Evolutionary conservation across 192 early-diverging fungal genomes (phyloP).

Genomic region (Haplosporangium gracile): DNA sequence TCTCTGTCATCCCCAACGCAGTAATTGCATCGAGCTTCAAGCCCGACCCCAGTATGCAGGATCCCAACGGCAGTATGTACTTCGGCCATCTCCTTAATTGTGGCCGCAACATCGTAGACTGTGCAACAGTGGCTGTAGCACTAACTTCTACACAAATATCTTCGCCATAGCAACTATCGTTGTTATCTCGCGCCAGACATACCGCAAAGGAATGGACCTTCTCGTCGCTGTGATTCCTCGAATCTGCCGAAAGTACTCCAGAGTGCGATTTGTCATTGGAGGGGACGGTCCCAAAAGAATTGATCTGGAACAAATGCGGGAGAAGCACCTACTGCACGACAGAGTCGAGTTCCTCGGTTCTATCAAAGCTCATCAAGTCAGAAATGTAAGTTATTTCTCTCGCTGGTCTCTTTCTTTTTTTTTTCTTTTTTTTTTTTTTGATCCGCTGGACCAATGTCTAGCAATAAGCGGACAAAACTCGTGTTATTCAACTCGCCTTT

Average conservation of each 20-base stretch:
- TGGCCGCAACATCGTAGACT: not conserved
- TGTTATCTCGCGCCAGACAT: conserved; percentile 91
- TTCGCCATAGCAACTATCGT: conserved; percentile 87
- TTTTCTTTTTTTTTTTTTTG: not conserved
- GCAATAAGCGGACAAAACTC: not conserved
- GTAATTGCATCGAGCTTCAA: conserved; percentile 93
- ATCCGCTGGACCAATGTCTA: not conserved
- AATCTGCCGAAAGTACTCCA: conserved; percentile 83
- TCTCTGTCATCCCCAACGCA: conserved; percentile 98
- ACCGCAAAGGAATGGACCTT: conserved; percentile 96
- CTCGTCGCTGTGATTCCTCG: conserved; percentile 91
- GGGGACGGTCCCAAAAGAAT: conserved; percentile 97
- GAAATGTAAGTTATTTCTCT: conserved; percentile 68
- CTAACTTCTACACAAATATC: conserved; percentile 12
- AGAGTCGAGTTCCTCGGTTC: conserved; percentile 90
- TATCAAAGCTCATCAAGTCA: conserved; percentile 85
- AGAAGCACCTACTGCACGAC: conserved; percentile 92
- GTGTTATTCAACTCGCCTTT: not conserved
- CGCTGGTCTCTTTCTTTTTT: not conserved
- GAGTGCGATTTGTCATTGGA: conserved; percentile 94
- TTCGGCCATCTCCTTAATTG: not conserved
- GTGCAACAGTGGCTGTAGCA: not conserved
- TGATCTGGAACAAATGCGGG: conserved; percentile 98
- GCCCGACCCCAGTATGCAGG: conserved; percentile 82
- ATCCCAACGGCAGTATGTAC: conserved; percentile 79